A percentile compares a stretch with the other conserved stretches of the same genome.
These are phyloP conservation scores for Cyclostephanos invisitatus DNA, from an alignment of 108 stramenopile species.

Conservation along the genomic window DNA sequence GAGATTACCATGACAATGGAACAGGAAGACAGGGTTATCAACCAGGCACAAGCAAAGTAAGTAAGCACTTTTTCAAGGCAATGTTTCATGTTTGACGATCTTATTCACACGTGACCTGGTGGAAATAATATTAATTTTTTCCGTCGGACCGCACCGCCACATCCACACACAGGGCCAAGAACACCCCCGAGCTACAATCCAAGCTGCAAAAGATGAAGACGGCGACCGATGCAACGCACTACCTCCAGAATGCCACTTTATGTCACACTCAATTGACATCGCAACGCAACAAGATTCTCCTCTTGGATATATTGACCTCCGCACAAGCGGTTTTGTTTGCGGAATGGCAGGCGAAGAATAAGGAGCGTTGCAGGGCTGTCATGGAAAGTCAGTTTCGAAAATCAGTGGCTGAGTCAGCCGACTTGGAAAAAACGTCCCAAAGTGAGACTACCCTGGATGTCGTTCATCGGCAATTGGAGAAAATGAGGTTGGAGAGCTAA, in stretches of 20 bases:
- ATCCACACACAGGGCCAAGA: constrained; percentile 25
- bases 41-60: constrained; percentile 51
- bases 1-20: constrained; percentile 85
- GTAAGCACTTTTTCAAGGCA: constrained; percentile 4
- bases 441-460: constrained; percentile 31
- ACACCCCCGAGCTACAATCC: constrained; percentile 31
- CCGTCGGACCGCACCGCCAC: not conserved
- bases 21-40: constrained; percentile 78
- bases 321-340: constrained; percentile 58
- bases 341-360: constrained; percentile 65
- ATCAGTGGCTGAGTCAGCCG: not conserved
- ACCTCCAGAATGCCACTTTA: constrained; percentile 62
- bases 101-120: not conserved
- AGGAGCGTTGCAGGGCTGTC: constrained; percentile 36
- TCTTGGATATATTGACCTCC: constrained; percentile 67
- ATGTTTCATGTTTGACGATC: no score
- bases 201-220: constrained; percentile 56
- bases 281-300: constrained; percentile 48
- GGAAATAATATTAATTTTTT: not conserved
- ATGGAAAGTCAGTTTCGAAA: constrained; percentile 16
- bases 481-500: constrained; percentile 15
- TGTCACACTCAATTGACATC: constrained; percentile 59
- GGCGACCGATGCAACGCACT: constrained; percentile 52
- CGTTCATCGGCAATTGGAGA: constrained; percentile 41
- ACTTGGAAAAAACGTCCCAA: not conserved